These are phyloP conservation scores for Neonectria punicea DNA, from an alignment of 2,329 filamentous ascomycete genomes.

Conservation along the genomic window DNA sequence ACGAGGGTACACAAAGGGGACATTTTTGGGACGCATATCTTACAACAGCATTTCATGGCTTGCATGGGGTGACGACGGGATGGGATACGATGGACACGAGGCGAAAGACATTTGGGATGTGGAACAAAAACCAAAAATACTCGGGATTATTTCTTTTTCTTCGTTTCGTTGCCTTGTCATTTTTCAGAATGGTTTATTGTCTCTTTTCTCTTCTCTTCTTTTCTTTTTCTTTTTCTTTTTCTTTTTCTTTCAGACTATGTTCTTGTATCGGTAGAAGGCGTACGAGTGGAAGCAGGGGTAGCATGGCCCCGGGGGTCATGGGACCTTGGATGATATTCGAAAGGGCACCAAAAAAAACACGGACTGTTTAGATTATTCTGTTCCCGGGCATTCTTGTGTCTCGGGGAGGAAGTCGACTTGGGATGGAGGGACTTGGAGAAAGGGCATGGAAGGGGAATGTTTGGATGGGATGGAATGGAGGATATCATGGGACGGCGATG, in stretches of 20 bases:
- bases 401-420: background rate
- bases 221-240: too few species aligned
- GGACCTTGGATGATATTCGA: constrained; percentile 21
- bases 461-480: constrained; percentile 9
- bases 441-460: background rate
- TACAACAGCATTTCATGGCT: constrained; percentile 31
- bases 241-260: background rate
- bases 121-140: constrained; percentile 35
- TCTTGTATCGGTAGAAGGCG: constrained; percentile 35
- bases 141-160: constrained; percentile 22
- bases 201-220: background rate
- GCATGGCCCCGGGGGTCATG: constrained; percentile 25
- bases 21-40: constrained; percentile 16
- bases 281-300: constrained; percentile 24
- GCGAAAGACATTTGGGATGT: constrained; percentile 31
- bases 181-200: constrained; percentile 29
- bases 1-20: constrained; percentile 11
- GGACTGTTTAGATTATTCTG: constrained; percentile 14
- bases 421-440: background rate
- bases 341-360: constrained; percentile 29
- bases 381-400: constrained; percentile 7
- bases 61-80: constrained; percentile 30
- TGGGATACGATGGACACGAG: constrained; percentile 30
- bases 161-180: constrained; percentile 36
- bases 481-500: constrained; percentile 9